These are phyloP conservation scores for Rhizopogon sp. DNA, from an alignment of 768 basidiomycete genomes.

Conservation along the genomic window DNA sequence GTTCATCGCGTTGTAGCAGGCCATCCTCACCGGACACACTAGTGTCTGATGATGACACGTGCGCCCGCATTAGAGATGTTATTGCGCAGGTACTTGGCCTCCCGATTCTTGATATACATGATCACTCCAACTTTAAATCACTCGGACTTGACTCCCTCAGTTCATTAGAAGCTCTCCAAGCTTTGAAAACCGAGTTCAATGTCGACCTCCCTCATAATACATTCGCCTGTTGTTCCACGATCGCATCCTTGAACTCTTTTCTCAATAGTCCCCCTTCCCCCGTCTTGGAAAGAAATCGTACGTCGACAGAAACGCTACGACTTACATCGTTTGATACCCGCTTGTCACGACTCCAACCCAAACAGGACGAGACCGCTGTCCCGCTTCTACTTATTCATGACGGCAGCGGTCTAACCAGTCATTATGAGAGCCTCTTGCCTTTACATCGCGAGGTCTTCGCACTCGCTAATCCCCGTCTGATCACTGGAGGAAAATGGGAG, in stretches of 20 bases:
- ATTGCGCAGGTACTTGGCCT: slow-evolving; percentile 43
- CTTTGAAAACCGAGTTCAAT: slow-evolving; percentile 36
- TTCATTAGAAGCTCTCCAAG: slow-evolving; percentile 55
- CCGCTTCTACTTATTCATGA: slow-evolving; percentile 71
- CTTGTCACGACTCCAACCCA: slow-evolving; percentile 28
- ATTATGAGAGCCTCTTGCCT: slow-evolving; percentile 41
- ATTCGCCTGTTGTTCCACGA: slow-evolving; percentile 36
- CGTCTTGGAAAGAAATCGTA: neutral
- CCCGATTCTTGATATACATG: slow-evolving; percentile 28
- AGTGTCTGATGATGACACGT: slow-evolving; percentile 24
- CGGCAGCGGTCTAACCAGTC: slow-evolving; percentile 57
- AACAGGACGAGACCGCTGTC: slow-evolving; percentile 12
- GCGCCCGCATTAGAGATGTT: slow-evolving; percentile 29
- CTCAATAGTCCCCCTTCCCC: slow-evolving; percentile 1
- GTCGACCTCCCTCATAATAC: slow-evolving; percentile 40
- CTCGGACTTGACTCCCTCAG: slow-evolving; percentile 64
- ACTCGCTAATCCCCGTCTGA: slow-evolving; percentile 52
- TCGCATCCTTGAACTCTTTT: slow-evolving; percentile 17
- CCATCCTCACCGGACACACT: slow-evolving; percentile 36
- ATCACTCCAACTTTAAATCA: slow-evolving; percentile 40
- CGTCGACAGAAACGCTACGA: neutral
- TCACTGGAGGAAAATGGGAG: slow-evolving; percentile 40
- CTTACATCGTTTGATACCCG: neutral
- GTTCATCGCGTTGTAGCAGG: slow-evolving; percentile 9
- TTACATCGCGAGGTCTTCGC: slow-evolving; percentile 56